Base-by-base conservation (phyloP, 331 rosid species). In the Malus hybrid region DNA sequence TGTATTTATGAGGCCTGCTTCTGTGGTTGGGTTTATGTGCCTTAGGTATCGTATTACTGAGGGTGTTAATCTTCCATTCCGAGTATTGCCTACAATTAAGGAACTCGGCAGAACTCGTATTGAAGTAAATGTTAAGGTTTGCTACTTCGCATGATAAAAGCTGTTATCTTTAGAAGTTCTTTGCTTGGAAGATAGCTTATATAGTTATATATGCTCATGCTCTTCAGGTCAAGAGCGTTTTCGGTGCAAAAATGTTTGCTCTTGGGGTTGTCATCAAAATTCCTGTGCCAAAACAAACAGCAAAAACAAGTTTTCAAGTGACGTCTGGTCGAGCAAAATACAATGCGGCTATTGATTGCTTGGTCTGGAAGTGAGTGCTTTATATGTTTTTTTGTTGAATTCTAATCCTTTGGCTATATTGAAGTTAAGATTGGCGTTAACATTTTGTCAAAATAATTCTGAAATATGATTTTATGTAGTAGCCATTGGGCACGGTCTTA, bases 61-160 rank as follows among this genome's bases (percentile, higher is more conserved):
- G 90, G 99, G 97, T 22, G 97, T 95, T 72, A 95, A 92, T 88
- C 99, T 95, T 83, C 99, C 99, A 26, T 95, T 95, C 88, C 92
- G 93, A 65, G 99, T 95, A 48, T 82, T 95, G 84, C 99, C 99
- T 72, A 92, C 99, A 73, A 95, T 95, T 71, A 95, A 92, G 90
- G 99, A 95, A 75, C 96, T 92, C 46, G 97, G 99, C 77, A 86
- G 99, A 84, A 90, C 99, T 26, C 85, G 97, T 68, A 90, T 95
- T 97, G 99, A 95, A 95, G 97, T 94, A 70, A 94, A 94, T 79
- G 99, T 94, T 66, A 94, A 94, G 97, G 97, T 95, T 95, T 82
- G 99, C 99, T 16, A 39, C 28, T 71, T 75, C 78, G 11, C 26
- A 20, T 55, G 39, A 72, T 75, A 34, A 24, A 70, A 63, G 34